Base-by-base conservation (phyloP, 495 filamentous ascomycete species). In the Neurospora sp. region DNA sequence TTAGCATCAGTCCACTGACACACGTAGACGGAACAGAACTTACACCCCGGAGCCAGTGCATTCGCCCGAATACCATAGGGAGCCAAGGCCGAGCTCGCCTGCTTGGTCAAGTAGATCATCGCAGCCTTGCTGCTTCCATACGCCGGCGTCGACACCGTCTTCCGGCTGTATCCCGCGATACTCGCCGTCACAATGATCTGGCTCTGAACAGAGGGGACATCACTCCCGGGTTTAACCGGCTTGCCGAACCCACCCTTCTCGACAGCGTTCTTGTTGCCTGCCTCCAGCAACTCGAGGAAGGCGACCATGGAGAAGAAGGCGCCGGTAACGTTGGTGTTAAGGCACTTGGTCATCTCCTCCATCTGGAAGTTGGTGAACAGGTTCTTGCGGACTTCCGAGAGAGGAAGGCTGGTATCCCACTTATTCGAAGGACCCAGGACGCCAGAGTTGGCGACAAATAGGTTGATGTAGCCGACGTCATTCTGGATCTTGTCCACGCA, bases 391-490 rank as follows among this genome's bases (percentile, higher is more conserved):
- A 48, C 81, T 73, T 27, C 88, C 82, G 44, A 84, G 78, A 73
- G 85, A 6, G 87, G 79, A 0, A 80, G 75, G 8, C 88, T 77
- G 0, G 81, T 74, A 69, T 79, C 69, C 72, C 79, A 79, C 3
- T 70, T 40, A 2, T 76, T 78, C 5, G 71, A 53, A 0, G 84
- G 81, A 7, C 80, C 78, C 4, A 86, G 81, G 70, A 81, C 73
- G 7, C 91, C 91, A 4, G 88, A 85, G 80, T 91, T 93, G 73
- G 88, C 89, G 41, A 93, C 81, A 0, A 93, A 80, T 20, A 93
- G 79, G 74, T 93, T 87, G 75, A 92, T 86, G 76, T 86, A 87
- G 71, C 81, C 79, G 45, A 78, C 69, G 27, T 84, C 78, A 37
- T 69, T 41, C 20, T 77, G 76, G 53, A 83, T 83, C 3, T 80